These are phyloP conservation scores for Cryptosporidium muris DNA, from an alignment of 169 alveolate genomes.

Conservation along the genomic window DNA sequence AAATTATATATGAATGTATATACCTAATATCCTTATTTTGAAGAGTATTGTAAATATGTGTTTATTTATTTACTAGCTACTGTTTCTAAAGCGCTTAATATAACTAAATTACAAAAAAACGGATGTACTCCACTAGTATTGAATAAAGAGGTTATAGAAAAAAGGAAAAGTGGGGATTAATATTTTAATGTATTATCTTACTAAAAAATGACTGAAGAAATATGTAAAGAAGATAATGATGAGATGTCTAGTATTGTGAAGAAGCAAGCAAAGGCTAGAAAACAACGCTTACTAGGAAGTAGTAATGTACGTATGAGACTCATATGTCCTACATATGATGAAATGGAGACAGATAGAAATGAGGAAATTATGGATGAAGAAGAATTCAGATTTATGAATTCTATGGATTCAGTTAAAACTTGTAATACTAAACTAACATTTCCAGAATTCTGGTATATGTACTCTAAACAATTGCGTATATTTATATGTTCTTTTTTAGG, in stretches of 20 bases:
- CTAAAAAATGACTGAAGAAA: background rate
- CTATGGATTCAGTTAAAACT: background rate
- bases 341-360: background rate
- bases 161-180: background rate
- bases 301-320: slow-evolving; percentile 32
- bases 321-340: slow-evolving; percentile 41
- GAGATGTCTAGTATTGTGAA: background rate
- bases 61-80: too few species aligned
- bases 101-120: background rate
- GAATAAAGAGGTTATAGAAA: background rate
- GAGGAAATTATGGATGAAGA: too few species aligned
- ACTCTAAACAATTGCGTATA: too few species aligned
- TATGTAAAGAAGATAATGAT: background rate
- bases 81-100: too few species aligned
- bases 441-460: background rate
- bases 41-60: too few species aligned
- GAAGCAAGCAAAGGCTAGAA: slow-evolving; percentile 28
- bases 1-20: too few species aligned
- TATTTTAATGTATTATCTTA: too few species aligned
- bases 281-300: slow-evolving; percentile 38
- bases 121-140: background rate
- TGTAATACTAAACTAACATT: background rate
- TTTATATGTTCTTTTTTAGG: too few species aligned
- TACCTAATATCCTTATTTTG: too few species aligned
- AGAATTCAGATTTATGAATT: background rate